Conservation (phyloP, 805 yeast species). For the Schwanniomyces sp. region DNA sequence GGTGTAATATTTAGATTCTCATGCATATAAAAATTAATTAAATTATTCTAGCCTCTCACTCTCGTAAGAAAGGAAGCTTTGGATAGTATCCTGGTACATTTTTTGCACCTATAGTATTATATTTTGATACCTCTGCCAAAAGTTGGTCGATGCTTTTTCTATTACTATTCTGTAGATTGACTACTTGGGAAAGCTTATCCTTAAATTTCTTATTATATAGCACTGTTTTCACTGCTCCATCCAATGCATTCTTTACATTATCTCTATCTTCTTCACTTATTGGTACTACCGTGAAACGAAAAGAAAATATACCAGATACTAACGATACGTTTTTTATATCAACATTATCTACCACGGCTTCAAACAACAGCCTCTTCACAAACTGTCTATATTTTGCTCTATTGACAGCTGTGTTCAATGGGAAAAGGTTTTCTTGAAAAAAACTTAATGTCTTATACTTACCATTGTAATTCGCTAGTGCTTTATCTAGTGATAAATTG, state of each 20-base stretch:
- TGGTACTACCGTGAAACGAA: conserved; percentile 19
- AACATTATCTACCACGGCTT: conserved; percentile 10
- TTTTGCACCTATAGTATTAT: conserved; percentile 13
- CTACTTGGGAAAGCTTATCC: not conserved
- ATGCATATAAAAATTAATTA: not conserved
- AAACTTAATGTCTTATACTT: conserved; percentile 16
- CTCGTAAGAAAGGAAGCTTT: conserved; percentile 22
- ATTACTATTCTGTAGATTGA: conserved; percentile 3
- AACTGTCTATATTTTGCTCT: conserved; percentile 25
- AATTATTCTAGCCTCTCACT: not conserved
- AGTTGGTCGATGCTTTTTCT: conserved; percentile 1
- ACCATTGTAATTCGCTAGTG: conserved; percentile 27
- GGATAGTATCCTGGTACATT: conserved; percentile 16
- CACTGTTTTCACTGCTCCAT: conserved; percentile 9
- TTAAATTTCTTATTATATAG: conserved; percentile 3
- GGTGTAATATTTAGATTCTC: conserved; percentile 36
- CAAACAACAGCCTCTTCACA: conserved; percentile 14
- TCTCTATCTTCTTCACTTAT: conserved; percentile 14
- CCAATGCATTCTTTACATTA: conserved; percentile 8
- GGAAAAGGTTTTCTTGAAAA: conserved; percentile 24
- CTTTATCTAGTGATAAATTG: conserved; percentile 18
- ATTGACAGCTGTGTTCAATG: conserved; percentile 33
- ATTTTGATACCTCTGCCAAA: conserved; percentile 2
- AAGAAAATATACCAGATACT: conserved; percentile 26
- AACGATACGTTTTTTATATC: not conserved